A percentile compares a stretch with the other conserved stretches of the same genome.
phyloP scores from a whole-genome alignment of 1,139 yeast genomes.

The Kodamaea sp. region DNA sequence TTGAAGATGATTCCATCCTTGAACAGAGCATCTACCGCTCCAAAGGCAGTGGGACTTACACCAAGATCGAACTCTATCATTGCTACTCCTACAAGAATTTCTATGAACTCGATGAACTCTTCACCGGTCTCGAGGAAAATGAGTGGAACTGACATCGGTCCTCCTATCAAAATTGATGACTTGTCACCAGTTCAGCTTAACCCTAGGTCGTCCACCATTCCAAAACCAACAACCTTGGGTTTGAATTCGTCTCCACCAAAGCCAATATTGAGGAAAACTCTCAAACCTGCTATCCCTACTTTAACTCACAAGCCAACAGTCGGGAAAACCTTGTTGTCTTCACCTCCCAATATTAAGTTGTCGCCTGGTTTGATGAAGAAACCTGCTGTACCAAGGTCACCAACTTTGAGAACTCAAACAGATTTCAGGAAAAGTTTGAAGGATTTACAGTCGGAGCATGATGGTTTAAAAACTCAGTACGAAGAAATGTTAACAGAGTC shows the following conservation, averaged over 20 bases:
- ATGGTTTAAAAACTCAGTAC: constrained; percentile 14
- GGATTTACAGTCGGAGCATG: constrained; percentile 14
- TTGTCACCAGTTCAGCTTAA: not conserved
- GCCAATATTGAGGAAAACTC: not conserved
- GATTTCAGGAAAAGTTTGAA: constrained; percentile 13
- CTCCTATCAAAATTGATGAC: not conserved
- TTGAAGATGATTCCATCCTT: constrained; percentile 10
- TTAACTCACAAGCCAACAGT: not conserved
- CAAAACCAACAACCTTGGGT: not conserved
- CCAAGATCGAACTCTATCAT: constrained; percentile 1
- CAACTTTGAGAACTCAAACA: not conserved
- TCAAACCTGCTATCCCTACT: too few species aligned
- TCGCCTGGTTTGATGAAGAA: not conserved
- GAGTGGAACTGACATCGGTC: not conserved
- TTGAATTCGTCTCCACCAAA: not conserved
- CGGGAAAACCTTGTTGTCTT: not conserved
- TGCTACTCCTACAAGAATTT: constrained; percentile 7
- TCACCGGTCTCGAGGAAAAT: constrained; percentile 5
- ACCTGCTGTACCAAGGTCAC: constrained; percentile 3
- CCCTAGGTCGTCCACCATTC: not conserved
- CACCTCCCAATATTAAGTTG: not conserved
- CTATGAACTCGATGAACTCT: constrained; percentile 6
- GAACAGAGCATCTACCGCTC: constrained; percentile 6
- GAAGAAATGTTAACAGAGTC: constrained; percentile 4
- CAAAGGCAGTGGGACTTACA: constrained; percentile 4